Evolutionary conservation across 163 green algal species (phyloP), one percentile per base, ranked within the genome.

Genomic region (Coccomyxa subellipsoidea): DNA sequence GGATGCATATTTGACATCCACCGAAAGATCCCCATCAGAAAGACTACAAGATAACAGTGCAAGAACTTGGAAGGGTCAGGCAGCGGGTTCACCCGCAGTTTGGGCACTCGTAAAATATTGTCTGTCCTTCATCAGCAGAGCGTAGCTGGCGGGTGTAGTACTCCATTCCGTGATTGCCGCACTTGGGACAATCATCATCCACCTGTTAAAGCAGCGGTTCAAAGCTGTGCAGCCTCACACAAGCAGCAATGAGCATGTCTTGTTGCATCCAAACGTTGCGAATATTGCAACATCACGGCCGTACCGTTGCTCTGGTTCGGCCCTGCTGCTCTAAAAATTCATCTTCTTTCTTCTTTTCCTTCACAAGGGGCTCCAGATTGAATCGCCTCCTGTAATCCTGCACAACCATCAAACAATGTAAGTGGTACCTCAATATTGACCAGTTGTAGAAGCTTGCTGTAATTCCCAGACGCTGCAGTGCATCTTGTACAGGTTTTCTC

Each of bases 141-240:
- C 95, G 90, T 73, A 98, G 90, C 89, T 98, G 95, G 91, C 97
- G 94, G 8, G 95, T 98, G 90, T 97, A 97, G 87, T 93, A 98
- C 83, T 98, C 93, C 80, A 98, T 70, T 0, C 88, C 89, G 2
- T 86, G 84, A 79, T 96, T 82, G 4, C 90, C 89, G 84, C 95
- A 98, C 38, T 94, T 91, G 2, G 91, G 91, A 89, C 95, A 98
- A 9, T 87, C 80, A 82, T 98, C 95, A 83, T 98, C 93, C 54
- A 96, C 89, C 91, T 94, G 75, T 27, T 38, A 59, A 7, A 5
- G 29, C 31, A 0, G 39, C 18, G 34, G 71, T 69, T 76, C 35
- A 34, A 23, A 47, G 23, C 37, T 78, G 47, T n/a, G n/a, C n/a
- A n/a, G n/a, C n/a, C n/a, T n/a, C 21, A 76, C 38, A 83, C 15